Conservation (phyloP, 768 basidiomycete species). For the Agrocybe pediades region DNA sequence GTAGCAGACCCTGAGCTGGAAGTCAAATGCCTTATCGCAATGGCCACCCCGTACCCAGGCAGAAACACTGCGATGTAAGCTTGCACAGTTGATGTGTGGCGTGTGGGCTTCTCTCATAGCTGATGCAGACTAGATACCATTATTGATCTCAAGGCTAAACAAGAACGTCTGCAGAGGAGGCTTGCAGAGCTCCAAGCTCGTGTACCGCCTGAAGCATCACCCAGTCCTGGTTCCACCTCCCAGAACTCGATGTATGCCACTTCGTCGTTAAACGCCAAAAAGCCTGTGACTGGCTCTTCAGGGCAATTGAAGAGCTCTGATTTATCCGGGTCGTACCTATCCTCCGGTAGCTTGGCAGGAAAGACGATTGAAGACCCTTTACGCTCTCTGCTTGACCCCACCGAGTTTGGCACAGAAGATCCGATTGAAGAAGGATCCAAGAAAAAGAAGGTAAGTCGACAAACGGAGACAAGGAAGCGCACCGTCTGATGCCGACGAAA, state of each 20-base stretch:
- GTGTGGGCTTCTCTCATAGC: background rate
- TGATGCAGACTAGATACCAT: constrained; percentile 63
- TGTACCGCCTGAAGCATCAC: constrained; percentile 23
- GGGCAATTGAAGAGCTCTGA: too few relatives aligned
- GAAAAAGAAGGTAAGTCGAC: constrained; percentile 60
- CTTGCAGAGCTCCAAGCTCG: constrained; percentile 43
- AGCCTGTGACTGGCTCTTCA: background rate
- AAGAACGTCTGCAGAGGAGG: constrained; percentile 74
- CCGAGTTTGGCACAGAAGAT: constrained; percentile 35
- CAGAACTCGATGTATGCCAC: constrained; percentile 38
- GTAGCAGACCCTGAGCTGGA: constrained; percentile 32
- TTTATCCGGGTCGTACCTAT: background rate
- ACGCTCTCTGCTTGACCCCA: background rate
- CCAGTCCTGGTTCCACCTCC: constrained; percentile 20
- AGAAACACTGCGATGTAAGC: constrained; percentile 69
- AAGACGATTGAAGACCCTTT: background rate
- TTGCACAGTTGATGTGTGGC: background rate
- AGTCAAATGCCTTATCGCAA: constrained; percentile 69
- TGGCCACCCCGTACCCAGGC: constrained; percentile 78
- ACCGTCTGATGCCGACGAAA: background rate
- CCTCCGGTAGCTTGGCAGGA: constrained; percentile 1
- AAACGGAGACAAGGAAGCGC: background rate
- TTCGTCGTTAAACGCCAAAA: constrained; percentile 26
- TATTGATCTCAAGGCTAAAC: constrained; percentile 86
- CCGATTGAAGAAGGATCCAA: constrained; percentile 51